Conservation (phyloP, 2,329 filamentous ascomycete genomes). For the Alternaria rosae region DNA sequence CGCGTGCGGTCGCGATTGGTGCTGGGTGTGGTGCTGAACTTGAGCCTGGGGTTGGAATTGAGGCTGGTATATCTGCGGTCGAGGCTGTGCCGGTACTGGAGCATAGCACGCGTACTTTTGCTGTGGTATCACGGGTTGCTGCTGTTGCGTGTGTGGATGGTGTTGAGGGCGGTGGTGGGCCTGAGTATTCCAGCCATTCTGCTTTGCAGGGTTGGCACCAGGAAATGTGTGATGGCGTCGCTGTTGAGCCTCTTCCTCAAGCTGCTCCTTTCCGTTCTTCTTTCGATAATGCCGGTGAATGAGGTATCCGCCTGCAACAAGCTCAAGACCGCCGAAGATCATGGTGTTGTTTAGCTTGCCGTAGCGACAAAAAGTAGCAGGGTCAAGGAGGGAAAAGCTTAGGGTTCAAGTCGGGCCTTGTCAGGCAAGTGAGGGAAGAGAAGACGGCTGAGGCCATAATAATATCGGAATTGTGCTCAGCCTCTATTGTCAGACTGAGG, state of each 20-base stretch:
- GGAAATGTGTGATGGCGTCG: constrained; percentile 41
- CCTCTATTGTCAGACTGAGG: constrained; percentile 29
- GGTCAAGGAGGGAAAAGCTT: background rate
- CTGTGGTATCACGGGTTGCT: constrained; percentile 18
- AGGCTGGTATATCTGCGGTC: constrained; percentile 6
- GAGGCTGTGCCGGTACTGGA: constrained; percentile 12
- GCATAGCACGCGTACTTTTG: constrained; percentile 40
- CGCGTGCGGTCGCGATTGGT: constrained; percentile 23
- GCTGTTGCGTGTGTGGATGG: constrained; percentile 7
- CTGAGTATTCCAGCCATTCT: constrained; percentile 18
- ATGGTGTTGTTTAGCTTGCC: constrained; percentile 33
- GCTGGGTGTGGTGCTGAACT: constrained; percentile 18
- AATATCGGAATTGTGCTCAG: constrained; percentile 24
- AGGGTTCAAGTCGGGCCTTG: background rate
- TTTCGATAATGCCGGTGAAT: constrained; percentile 46
- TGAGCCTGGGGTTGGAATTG: constrained; percentile 17
- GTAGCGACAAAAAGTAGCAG: background rate
- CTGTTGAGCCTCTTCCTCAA: constrained; percentile 34
- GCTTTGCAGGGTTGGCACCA: constrained; percentile 29
- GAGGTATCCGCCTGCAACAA: constrained; percentile 46
- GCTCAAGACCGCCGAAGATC: constrained; percentile 50
- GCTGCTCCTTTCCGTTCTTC: constrained; percentile 42
- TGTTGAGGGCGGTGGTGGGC: constrained; percentile 22
- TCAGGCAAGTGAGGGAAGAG: background rate
- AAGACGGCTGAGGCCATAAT: constrained; percentile 30